These are phyloP conservation scores for Dendrostoma leiphaemia DNA, from an alignment of 2,329 filamentous ascomycete species.

Conservation along the genomic window DNA sequence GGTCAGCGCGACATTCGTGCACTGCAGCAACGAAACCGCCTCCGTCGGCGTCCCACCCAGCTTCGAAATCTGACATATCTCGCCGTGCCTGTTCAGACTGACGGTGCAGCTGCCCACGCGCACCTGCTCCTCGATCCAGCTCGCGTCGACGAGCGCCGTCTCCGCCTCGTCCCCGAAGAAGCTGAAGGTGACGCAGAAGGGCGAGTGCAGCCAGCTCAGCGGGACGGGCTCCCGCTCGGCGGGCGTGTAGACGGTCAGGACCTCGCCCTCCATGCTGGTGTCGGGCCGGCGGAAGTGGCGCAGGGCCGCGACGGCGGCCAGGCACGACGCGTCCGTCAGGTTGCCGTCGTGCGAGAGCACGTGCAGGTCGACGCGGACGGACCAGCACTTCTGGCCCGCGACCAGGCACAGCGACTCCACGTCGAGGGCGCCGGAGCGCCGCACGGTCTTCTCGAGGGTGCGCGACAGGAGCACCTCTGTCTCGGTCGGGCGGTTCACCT, in stretches of 20 bases:
- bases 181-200: constrained; percentile 86
- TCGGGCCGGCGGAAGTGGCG: constrained; percentile 91
- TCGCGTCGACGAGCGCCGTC: constrained; percentile 70
- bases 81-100: constrained; percentile 84
- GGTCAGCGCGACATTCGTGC: constrained; percentile 68
- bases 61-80: constrained; percentile 90
- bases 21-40: constrained; percentile 73
- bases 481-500: constrained; percentile 79
- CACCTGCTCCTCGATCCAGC: constrained; percentile 72
- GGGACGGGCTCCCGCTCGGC: constrained; percentile 88
- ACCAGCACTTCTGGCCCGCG: constrained; percentile 88
- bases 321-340: constrained; percentile 79
- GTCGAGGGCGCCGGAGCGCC: constrained; percentile 87
- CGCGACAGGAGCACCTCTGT: constrained; percentile 83
- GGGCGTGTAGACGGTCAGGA: constrained; percentile 78
- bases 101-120: constrained; percentile 73
- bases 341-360: constrained; percentile 89
- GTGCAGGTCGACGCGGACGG: constrained; percentile 86
- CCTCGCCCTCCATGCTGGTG: constrained; percentile 79
- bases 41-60: constrained; percentile 81
- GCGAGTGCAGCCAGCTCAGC: constrained; percentile 86
- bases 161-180: constrained; percentile 75
- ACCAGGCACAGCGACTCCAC: constrained; percentile 94
- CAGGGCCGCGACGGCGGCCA: constrained; percentile 83
- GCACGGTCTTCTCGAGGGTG: constrained; percentile 89